phyloP scores from a whole-genome alignment of 2,329 filamentous ascomycete species.

The Clonostachys rosea region DNA sequence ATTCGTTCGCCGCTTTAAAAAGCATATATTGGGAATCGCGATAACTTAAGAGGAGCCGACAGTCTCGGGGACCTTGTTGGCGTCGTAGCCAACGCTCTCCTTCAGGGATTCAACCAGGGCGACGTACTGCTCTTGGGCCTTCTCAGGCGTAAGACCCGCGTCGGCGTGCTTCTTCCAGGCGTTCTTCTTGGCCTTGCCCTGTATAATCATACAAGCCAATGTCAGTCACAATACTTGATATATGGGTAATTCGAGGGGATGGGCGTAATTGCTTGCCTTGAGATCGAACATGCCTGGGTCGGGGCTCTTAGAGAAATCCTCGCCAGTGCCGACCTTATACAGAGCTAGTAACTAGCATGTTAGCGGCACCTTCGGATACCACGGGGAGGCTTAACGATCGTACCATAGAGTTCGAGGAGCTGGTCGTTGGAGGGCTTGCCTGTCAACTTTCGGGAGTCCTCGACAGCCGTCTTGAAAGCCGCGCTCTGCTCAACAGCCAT shows the following conservation, averaged over 20 bases:
- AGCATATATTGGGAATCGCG: too few relatives aligned
- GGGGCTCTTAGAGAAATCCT: constrained; percentile 51
- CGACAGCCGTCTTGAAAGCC: constrained; percentile 51
- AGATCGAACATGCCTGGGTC: constrained; percentile 67
- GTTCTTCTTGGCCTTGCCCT: constrained; percentile 78
- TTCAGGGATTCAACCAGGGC: constrained; percentile 68
- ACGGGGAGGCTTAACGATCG: constrained; percentile 10
- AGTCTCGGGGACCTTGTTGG: constrained; percentile 56
- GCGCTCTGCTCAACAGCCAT: constrained; percentile 13
- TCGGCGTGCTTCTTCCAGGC: constrained; percentile 72
- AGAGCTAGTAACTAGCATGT: constrained; percentile 32
- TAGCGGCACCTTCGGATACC: neutral
- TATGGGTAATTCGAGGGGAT: neutral
- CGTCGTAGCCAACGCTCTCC: constrained; percentile 62
- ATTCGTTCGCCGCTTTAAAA: too few relatives aligned
- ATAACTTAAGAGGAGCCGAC: constrained; percentile 25
- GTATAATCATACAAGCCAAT: constrained; percentile 2
- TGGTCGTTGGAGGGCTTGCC: constrained; percentile 60
- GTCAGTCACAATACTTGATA: neutral
- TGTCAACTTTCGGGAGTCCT: constrained; percentile 64
- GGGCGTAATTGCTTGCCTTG: constrained; percentile 38
- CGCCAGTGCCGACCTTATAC: constrained; percentile 53
- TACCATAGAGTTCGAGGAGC: constrained; percentile 59
- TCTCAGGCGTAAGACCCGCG: constrained; percentile 53
- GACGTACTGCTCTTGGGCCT: constrained; percentile 76